phyloP scores from a whole-genome alignment of 2,329 filamentous ascomycete species.

The Diaporthe vaccinii region DNA sequence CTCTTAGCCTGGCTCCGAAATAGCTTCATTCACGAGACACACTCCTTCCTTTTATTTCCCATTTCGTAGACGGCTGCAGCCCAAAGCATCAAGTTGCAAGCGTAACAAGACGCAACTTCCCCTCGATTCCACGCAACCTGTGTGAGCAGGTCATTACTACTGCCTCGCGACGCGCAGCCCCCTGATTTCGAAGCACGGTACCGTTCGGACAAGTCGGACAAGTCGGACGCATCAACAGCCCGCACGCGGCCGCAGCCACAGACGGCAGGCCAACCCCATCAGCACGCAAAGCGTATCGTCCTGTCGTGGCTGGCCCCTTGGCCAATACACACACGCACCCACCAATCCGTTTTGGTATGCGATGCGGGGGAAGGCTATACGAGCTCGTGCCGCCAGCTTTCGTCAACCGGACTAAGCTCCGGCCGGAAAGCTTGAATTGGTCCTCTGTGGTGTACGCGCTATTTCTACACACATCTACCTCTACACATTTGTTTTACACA shows the following conservation, averaged over 20 bases:
- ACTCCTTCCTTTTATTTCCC: not conserved
- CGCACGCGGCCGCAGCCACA: not conserved
- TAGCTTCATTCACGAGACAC: not conserved
- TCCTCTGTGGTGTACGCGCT: too few relatives aligned
- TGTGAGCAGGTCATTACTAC: slow-evolving; percentile 3
- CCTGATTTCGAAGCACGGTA: slow-evolving; percentile 21
- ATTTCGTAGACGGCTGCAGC: not conserved
- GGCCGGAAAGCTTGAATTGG: not conserved
- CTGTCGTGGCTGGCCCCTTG: too few relatives aligned
- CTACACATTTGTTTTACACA: not conserved
- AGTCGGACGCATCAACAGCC: not conserved
- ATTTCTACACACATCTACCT: not conserved
- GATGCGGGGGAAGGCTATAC: not conserved
- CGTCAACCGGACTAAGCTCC: not conserved
- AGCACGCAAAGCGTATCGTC: not conserved
- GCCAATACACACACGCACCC: not conserved
- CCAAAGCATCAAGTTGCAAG: not conserved
- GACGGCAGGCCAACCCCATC: not conserved
- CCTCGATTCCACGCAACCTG: slow-evolving; percentile 1
- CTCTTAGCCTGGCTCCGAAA: not conserved
- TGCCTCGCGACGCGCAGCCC: not conserved
- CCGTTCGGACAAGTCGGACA: slow-evolving; percentile 12
- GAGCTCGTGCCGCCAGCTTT: not conserved
- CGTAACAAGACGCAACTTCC: not conserved
- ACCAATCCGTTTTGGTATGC: not conserved